Evolutionary conservation across 2,329 filamentous ascomycete species (phyloP).

Genomic region (Metarhizium anisopliae): DNA sequence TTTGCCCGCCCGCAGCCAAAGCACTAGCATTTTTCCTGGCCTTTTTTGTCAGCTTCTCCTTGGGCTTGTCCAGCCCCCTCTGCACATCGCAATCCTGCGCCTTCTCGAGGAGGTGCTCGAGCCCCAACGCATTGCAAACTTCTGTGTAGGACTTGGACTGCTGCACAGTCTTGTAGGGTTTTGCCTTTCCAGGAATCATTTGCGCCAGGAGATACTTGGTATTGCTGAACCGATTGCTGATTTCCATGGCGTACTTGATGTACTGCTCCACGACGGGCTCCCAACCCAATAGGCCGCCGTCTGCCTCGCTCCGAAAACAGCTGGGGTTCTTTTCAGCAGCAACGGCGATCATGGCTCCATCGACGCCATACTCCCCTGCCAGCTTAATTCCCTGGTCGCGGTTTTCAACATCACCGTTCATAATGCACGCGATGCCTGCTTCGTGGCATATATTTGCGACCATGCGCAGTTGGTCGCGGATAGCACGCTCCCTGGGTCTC

Average conservation of each 20-base stretch:
- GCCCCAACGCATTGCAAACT: constrained; percentile 54
- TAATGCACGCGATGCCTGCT: constrained; percentile 81
- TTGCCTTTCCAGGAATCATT: constrained; percentile 72
- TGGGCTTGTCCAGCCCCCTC: constrained; percentile 49
- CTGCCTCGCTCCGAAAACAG: constrained; percentile 62
- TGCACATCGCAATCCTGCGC: constrained; percentile 59
- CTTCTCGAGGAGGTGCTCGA: constrained; percentile 52
- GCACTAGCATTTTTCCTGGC: constrained; percentile 29
- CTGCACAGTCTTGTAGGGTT: constrained; percentile 52
- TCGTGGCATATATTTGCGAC: constrained; percentile 71
- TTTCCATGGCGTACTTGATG: constrained; percentile 60
- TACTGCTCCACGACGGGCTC: constrained; percentile 69
- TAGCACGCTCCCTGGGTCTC: constrained; percentile 80
- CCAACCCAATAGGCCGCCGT: constrained; percentile 69
- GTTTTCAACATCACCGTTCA: constrained; percentile 85
- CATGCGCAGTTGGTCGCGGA: constrained; percentile 79
- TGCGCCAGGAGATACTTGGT: constrained; percentile 86
- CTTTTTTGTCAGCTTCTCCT: constrained; percentile 19
- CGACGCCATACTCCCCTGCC: constrained; percentile 70
- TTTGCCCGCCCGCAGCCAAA: constrained; percentile 38
- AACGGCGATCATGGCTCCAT: constrained; percentile 96
- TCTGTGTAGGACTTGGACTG: constrained; percentile 62
- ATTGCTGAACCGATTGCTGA: constrained; percentile 83
- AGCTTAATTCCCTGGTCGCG: constrained; percentile 65
- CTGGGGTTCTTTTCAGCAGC: constrained; percentile 86